These are phyloP conservation scores for Brettanomyces custersianus DNA, from an alignment of 805 yeast species.

Conservation along the genomic window DNA sequence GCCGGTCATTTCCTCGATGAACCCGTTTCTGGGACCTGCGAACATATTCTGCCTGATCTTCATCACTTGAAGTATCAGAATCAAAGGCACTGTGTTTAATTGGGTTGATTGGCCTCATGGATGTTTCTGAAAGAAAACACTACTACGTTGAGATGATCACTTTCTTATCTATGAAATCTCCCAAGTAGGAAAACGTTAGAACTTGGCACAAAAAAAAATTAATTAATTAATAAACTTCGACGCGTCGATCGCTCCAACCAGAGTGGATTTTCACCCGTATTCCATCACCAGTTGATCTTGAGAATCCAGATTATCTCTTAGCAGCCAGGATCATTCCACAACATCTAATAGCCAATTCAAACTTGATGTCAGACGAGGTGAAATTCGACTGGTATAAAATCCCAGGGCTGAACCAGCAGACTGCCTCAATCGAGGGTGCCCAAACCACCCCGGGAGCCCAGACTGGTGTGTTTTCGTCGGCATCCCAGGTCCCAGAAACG, in stretches of 20 bases:
- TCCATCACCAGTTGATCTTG: too few species aligned
- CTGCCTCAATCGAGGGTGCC: too few species aligned
- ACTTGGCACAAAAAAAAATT: too few species aligned
- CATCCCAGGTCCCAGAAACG: background rate
- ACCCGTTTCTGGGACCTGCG: background rate
- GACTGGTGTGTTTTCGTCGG: too few species aligned
- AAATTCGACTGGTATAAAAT: constrained; percentile 16
- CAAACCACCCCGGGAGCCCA: too few species aligned
- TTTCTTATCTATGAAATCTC: background rate
- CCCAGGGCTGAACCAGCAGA: constrained; percentile 10
- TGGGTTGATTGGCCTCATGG: background rate
- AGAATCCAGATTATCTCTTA: too few species aligned
- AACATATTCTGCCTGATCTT: background rate
- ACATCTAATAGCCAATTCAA: background rate
- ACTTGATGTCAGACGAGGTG: constrained; percentile 8
- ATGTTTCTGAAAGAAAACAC: background rate
- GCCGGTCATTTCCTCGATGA: too few species aligned
- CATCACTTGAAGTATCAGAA: background rate
- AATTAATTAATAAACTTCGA: too few species aligned
- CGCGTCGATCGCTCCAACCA: too few species aligned
- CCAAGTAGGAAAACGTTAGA: background rate
- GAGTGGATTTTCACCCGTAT: too few species aligned
- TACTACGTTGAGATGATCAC: background rate
- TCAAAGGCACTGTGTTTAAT: background rate
- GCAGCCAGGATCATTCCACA: too few species aligned